These are phyloP conservation scores for Trichoderma sp. DNA, from an alignment of 2,329 filamentous ascomycete species.

Conservation along the genomic window DNA sequence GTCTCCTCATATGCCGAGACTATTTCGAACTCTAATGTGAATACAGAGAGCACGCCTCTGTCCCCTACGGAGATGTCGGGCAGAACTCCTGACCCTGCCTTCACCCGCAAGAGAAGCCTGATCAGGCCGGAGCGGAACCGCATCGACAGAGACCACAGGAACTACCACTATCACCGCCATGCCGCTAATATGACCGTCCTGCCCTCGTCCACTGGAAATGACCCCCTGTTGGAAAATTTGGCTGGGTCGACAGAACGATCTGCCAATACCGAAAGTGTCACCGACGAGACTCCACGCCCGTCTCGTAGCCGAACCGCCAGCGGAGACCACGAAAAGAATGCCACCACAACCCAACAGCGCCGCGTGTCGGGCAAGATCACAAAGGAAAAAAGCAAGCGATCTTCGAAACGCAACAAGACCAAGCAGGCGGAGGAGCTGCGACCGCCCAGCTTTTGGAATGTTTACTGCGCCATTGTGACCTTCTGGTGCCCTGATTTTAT, in stretches of 20 bases:
- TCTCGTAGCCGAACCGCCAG: constrained; percentile 38
- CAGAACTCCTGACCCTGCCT: constrained; percentile 36
- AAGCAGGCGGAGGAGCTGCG: constrained; percentile 63
- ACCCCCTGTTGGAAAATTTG: constrained; percentile 79
- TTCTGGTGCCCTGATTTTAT: constrained; percentile 92
- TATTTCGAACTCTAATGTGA: constrained; percentile 54
- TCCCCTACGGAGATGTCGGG: constrained; percentile 47
- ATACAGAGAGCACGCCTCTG: constrained; percentile 58
- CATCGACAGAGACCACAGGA: constrained; percentile 84
- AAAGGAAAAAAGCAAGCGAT: constrained; percentile 57
- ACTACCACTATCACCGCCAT: constrained; percentile 95
- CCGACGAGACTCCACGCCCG: constrained; percentile 43
- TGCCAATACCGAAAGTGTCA: constrained; percentile 48
- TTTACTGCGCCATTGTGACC: constrained; percentile 91
- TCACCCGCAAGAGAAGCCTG: constrained; percentile 78
- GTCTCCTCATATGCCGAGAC: constrained; percentile 61
- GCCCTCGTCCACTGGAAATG: constrained; percentile 90
- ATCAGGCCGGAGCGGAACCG: constrained; percentile 85
- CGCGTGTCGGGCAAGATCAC: constrained; percentile 63
- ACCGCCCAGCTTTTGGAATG: constrained; percentile 88
- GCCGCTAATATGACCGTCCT: constrained; percentile 88
- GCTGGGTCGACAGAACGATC: constrained; percentile 63
- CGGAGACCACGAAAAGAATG: constrained; percentile 38
- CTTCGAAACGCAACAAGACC: constrained; percentile 53
- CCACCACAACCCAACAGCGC: constrained; percentile 38